Base-by-base conservation (phyloP, 306 rosid genomes). In the Vachellia collinsii region DNA sequence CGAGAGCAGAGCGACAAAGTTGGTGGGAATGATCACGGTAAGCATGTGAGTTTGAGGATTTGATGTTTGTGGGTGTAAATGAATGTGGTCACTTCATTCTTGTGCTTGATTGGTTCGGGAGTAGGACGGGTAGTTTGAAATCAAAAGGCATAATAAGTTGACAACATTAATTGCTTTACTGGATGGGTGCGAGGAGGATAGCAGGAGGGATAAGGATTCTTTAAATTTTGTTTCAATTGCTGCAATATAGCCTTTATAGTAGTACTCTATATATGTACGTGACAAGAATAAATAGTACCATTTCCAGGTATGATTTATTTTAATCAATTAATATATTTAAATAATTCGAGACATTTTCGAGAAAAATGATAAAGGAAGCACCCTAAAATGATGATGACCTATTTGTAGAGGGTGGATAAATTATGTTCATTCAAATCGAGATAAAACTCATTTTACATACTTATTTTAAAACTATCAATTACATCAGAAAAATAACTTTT, bases 21-120 rank as follows among this genome's bases (percentile, higher is more conserved):
- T 70, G 38, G 62, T 75, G 69, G 51, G 61, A 63, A 39, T 53
- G 29, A 51, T 79, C 85, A 82, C 85, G 64, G 65, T 65, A 67
- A 66, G 77, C 90, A 80, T 82, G 92, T 86, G 88, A 82, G 22
- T 70, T 50, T 39, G 46, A 70, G 36, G 76, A 42, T 77, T 79
- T 81, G 36, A 47, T 61, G 19, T 46, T 74, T n/a, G 19, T 10
- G 70, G 77, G 63, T 36, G 75, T 51, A 70, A 68, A 76, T 76
- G 86, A 63, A 51, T 72, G 34, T 37, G 51, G 56, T 76, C 59
- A 29, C 65, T 77, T 59, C 79, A 42, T 37, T 44, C 84, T 1
- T 63, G 81, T 75, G 79, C 61, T 34, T 72, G 36, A 19, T 22
- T 43, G 74, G 54, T 22, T 70, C 47, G 22, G 41, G 7, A 54